Evolutionary conservation across 805 yeast genomes (phyloP), one percentile per base, ranked within the genome.

Genomic region (Pichia californica): DNA sequence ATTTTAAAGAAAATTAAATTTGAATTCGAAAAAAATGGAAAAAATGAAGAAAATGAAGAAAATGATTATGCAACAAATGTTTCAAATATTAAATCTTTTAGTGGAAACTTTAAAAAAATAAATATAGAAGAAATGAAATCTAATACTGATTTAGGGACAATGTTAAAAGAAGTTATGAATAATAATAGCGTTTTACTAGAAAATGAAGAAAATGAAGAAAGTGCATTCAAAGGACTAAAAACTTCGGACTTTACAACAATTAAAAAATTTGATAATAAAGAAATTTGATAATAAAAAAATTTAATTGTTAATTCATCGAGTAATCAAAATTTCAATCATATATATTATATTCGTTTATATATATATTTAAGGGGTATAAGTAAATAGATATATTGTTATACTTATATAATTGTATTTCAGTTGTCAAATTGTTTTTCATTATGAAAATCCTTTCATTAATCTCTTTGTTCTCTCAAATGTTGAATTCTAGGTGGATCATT

Each of bases 161-260:
- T 49, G 49, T 27, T 52, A 3, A 40, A 41, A 11, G 36, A 40
- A 19, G n/a, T 41, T 4, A 34, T 47, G 7, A 29, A 38, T 5
- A 16, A 8, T 18, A 23, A 19, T 7, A 14, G 42, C 16, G 40
- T 47, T 16, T n/a, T n/a, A n/a, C n/a, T n/a, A n/a, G 30, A 47
- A 13, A 15, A 13, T 18, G 40, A 43, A 9, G 31, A 40, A 16
- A 33, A 44, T 21, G 53, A 51, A 11, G 44, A 41, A 7, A 36
- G 40, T 25, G 47, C 50, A 18, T 57, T 54, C 31, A 47, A 45
- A 23, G 61, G 57, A 4, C 44, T 57, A 21, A 41, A 50, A 27
- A 26, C 29, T 9, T 40, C 41, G 3, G 62, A 57, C 46, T 55
- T 50, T 32, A 49, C 51, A 16, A 41, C 42, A 5, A 41, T 45